phyloP scores from a whole-genome alignment of 441 rosid genomes.

The Populus hybrid region DNA sequence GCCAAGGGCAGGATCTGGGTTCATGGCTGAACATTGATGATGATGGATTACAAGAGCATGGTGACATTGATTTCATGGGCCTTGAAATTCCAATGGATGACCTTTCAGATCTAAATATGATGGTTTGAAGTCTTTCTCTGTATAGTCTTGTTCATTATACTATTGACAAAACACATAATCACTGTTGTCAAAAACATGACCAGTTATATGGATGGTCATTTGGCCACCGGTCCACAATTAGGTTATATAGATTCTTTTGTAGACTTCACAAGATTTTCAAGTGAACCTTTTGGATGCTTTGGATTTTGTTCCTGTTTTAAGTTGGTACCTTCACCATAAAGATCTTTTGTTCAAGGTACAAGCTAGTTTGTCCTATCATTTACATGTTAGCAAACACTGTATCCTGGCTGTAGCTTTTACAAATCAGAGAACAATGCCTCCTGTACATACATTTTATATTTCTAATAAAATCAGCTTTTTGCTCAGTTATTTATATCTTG shows the following conservation, averaged over 20 bases:
- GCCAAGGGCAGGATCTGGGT: constrained; percentile 79
- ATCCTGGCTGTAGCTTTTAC: constrained; percentile 53
- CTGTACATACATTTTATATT: constrained; percentile 79
- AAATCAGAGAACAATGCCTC: constrained; percentile 54
- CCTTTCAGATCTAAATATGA: constrained; percentile 94
- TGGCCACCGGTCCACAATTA: constrained; percentile 52
- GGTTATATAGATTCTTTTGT: constrained; percentile 75
- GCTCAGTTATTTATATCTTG: constrained; percentile 24
- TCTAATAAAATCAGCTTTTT: constrained; percentile 60
- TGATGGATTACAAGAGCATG: constrained; percentile 83
- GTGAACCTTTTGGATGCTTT: constrained; percentile 46
- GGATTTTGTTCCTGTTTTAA: constrained; percentile 56
- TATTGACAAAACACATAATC: constrained; percentile 52
- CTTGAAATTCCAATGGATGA: constrained; percentile 99
- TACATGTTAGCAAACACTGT: constrained; percentile 52
- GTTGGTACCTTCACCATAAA: constrained; percentile 64
- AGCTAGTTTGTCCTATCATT: constrained; percentile 51
- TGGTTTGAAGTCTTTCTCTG: constrained; percentile 80
- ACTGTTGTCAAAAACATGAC: constrained; percentile 53
- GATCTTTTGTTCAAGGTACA: constrained; percentile 42
- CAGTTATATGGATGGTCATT: constrained; percentile 47
- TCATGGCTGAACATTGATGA: constrained; percentile 98
- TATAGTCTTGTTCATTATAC: constrained; percentile 89
- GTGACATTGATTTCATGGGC: constrained; percentile 87
- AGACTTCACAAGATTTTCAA: constrained; percentile 46